A percentile compares a stretch with the other conserved stretches of the same genome.
Evolutionary conservation across 2,329 filamentous ascomycete species (phyloP).

Genomic region (Paracoccidioides brasiliensis): DNA sequence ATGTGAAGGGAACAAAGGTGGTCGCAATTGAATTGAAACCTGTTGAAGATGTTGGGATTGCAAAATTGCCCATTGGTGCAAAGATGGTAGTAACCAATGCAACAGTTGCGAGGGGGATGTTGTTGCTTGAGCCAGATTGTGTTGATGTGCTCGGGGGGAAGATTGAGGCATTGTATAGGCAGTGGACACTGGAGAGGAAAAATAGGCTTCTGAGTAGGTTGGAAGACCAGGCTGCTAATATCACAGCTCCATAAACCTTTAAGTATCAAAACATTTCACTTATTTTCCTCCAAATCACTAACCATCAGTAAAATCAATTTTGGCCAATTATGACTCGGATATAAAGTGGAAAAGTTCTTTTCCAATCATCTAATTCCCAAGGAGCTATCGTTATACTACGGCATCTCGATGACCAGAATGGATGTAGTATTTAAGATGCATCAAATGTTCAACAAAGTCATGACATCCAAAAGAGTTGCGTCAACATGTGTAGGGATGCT

Average conservation of each 20-base stretch:
- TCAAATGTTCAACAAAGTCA: conserved; percentile 62
- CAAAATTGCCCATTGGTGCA: conserved; percentile 54
- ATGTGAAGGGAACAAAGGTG: conserved; percentile 54
- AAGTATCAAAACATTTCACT: no score
- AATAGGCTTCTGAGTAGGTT: conserved; percentile 52
- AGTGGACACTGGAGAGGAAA: conserved; percentile 62
- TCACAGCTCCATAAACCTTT: neutral
- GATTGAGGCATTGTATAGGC: conserved; percentile 65
- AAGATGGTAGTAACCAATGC: conserved; percentile 63
- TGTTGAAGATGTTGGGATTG: conserved; percentile 51
- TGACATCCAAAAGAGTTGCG: conserved; percentile 67
- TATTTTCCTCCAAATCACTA: neutral
- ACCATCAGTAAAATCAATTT: neutral
- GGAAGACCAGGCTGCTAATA: conserved; percentile 17
- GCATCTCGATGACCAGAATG: conserved; percentile 59
- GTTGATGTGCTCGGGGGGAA: conserved; percentile 75
- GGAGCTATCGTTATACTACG: conserved; percentile 74
- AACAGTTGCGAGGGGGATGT: conserved; percentile 55
- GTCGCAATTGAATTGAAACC: conserved; percentile 60
- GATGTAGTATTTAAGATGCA: conserved; percentile 58
- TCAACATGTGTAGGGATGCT: conserved; percentile 59
- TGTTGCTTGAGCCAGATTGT: conserved; percentile 60
- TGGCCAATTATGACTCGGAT: conserved; percentile 9
- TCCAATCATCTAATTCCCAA: conserved; percentile 59
- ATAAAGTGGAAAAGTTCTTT: conserved; percentile 25